Conservation (phyloP, 257 asterid species). For the Agastache rugosa region DNA sequence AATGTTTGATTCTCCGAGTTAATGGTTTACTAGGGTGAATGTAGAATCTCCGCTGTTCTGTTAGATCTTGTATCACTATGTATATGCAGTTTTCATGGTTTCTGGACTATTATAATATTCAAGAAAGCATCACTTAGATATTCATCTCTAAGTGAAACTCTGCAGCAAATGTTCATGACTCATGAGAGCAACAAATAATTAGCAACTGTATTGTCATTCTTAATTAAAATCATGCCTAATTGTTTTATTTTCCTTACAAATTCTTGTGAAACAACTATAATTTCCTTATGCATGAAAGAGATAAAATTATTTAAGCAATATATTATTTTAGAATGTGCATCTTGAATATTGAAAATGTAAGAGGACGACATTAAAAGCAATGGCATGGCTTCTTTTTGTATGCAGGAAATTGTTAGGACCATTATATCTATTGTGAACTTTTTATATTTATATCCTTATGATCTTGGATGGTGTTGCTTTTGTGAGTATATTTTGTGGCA, state of each 20-base stretch:
- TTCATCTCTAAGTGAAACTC: slow-evolving; percentile 31
- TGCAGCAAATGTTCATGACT: too few relatives aligned
- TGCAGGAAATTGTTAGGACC: background rate
- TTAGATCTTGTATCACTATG: background rate
- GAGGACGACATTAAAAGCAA: too few relatives aligned
- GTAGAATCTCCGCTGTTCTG: background rate
- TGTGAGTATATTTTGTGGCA: background rate
- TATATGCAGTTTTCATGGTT: background rate
- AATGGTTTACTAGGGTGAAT: background rate
- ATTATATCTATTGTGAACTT: background rate
- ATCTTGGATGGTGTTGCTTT: background rate
- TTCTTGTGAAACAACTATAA: too few relatives aligned
- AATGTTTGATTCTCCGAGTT: background rate
- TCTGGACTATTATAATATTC: background rate
- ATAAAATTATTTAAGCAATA: too few relatives aligned
- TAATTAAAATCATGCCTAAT: too few relatives aligned
- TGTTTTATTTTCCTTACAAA: too few relatives aligned
- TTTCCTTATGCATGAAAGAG: too few relatives aligned
- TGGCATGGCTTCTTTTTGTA: too few relatives aligned
- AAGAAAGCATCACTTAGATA: background rate
- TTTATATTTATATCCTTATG: background rate
- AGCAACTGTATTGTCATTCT: too few relatives aligned
- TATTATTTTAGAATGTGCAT: too few relatives aligned
- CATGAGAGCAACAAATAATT: too few relatives aligned
- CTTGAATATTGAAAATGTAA: too few relatives aligned